These are phyloP conservation scores for Neolentinus lepideus DNA, from an alignment of 1,284 basidiomycete species.

Conservation along the genomic window DNA sequence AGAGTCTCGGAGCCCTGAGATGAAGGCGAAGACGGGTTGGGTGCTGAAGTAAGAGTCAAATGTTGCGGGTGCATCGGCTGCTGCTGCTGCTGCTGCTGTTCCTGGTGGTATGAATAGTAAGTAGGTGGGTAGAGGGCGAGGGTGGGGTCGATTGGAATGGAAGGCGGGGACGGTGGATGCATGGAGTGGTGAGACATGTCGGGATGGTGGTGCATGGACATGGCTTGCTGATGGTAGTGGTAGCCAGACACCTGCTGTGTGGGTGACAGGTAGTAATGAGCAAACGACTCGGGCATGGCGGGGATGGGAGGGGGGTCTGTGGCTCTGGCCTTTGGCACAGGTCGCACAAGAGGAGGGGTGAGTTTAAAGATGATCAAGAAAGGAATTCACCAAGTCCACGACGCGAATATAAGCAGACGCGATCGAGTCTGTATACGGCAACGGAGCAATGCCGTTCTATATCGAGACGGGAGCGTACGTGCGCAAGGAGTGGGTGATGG, in stretches of 20 bases:
- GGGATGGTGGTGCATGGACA: constrained; percentile 31
- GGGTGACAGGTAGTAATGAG: background rate
- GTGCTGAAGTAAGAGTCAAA: constrained; percentile 20
- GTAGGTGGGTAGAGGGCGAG: constrained; percentile 56
- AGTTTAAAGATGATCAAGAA: background rate
- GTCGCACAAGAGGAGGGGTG: background rate
- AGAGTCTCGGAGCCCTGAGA: constrained; percentile 69
- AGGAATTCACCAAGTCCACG: background rate
- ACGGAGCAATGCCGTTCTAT: background rate
- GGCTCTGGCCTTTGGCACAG: background rate
- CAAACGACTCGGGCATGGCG: background rate
- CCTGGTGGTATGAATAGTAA: constrained; percentile 41
- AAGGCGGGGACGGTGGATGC: constrained; percentile 50
- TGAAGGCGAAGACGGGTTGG: constrained; percentile 41
- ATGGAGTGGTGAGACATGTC: constrained; percentile 31
- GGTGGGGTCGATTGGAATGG: constrained; percentile 58
- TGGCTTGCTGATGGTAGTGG: constrained; percentile 7
- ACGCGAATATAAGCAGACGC: constrained; percentile 1
- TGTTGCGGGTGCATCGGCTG: constrained; percentile 11
- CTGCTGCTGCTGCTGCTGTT: constrained; percentile 26
- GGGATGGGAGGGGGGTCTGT: background rate
- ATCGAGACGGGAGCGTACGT: background rate
- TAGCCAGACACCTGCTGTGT: background rate
- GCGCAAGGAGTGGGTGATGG: background rate
- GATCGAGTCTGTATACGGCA: background rate